Conservation (phyloP, 495 filamentous ascomycete genomes). For the Ascodesmis nigricans region DNA sequence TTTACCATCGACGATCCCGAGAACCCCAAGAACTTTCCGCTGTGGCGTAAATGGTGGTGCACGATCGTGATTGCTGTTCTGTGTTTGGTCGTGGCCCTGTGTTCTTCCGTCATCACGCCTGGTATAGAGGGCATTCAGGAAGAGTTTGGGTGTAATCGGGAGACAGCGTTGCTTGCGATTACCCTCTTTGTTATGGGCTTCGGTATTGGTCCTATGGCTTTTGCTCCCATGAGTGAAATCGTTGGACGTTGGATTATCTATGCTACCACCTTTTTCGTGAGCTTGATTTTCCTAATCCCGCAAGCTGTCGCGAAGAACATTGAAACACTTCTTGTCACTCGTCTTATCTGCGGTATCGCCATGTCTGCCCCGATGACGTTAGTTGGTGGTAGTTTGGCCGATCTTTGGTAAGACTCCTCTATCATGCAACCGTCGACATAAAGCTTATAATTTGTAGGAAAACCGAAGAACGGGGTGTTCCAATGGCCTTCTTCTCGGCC, state of each 20-base stretch:
- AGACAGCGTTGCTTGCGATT: conserved; percentile 44
- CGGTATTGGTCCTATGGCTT: conserved; percentile 58
- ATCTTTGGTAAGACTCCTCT: conserved; percentile 62
- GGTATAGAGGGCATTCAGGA: conserved; percentile 37
- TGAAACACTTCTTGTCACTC: conserved; percentile 46
- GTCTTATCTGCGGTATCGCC: conserved; percentile 56
- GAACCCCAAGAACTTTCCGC: conserved; percentile 49
- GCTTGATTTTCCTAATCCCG: conserved; percentile 56
- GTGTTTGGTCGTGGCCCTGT: conserved; percentile 44
- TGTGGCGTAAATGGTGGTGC: conserved; percentile 41
- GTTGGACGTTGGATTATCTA: conserved; percentile 49
- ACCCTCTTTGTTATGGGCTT: conserved; percentile 63
- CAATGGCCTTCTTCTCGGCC: conserved; percentile 69
- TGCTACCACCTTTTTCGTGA: conserved; percentile 35
- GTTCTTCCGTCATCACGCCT: conserved; percentile 43
- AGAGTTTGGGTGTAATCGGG: conserved; percentile 39
- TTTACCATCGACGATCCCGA: conserved; percentile 43
- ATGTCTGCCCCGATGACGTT: conserved; percentile 70
- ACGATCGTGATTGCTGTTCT: conserved; percentile 43
- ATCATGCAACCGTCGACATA: too few species aligned
- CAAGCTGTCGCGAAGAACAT: conserved; percentile 56
- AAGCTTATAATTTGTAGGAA: too few species aligned
- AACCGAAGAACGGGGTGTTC: conserved; percentile 60
- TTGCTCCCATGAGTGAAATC: conserved; percentile 56
- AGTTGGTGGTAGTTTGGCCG: conserved; percentile 59